phyloP scores from a whole-genome alignment of 2,329 filamentous ascomycete genomes.

The Bipolaris zeicola region DNA sequence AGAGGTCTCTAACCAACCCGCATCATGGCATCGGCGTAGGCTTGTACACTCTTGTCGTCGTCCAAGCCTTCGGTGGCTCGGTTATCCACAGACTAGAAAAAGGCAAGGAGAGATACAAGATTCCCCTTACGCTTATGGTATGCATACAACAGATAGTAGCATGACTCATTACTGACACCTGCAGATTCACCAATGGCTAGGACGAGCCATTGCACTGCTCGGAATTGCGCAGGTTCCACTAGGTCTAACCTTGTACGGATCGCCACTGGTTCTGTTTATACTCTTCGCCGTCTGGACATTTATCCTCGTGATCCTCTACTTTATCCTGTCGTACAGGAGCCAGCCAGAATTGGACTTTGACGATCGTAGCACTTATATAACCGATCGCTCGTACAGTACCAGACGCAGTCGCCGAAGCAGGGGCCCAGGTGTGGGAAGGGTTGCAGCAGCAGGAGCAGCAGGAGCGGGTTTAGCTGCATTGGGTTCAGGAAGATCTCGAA shows the following conservation, averaged over 20 bases:
- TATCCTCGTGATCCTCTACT: constrained; percentile 74
- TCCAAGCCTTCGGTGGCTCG: constrained; percentile 73
- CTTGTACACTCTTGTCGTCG: constrained; percentile 73
- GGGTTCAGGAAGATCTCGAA: constrained; percentile 47
- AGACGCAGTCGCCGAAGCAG: constrained; percentile 42
- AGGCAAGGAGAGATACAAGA: constrained; percentile 58
- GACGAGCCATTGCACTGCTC: constrained; percentile 76
- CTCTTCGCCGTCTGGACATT: constrained; percentile 81
- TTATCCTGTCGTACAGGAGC: constrained; percentile 76
- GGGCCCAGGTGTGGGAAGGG: constrained; percentile 50
- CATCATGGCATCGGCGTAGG: constrained; percentile 85
- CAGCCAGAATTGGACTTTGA: constrained; percentile 61
- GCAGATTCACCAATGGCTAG: constrained; percentile 86
- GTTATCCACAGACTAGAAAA: constrained; percentile 64
- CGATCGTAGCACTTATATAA: constrained; percentile 64
- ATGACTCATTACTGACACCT: constrained; percentile 36
- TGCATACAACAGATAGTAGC: constrained; percentile 18
- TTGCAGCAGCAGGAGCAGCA: constrained; percentile 61
- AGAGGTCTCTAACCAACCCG: constrained; percentile 75
- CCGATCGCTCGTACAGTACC: constrained; percentile 55
- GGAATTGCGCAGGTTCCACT: constrained; percentile 87
- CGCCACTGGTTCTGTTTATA: constrained; percentile 82
- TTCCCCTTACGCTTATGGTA: constrained; percentile 65
- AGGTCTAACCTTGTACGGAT: constrained; percentile 89
- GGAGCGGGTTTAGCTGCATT: constrained; percentile 64